Percentiles rank a stretch among this genome's conserved stretches.
phyloP scores from a whole-genome alignment of 1,139 yeast species.

The Suhomyces chickasaworum region DNA sequence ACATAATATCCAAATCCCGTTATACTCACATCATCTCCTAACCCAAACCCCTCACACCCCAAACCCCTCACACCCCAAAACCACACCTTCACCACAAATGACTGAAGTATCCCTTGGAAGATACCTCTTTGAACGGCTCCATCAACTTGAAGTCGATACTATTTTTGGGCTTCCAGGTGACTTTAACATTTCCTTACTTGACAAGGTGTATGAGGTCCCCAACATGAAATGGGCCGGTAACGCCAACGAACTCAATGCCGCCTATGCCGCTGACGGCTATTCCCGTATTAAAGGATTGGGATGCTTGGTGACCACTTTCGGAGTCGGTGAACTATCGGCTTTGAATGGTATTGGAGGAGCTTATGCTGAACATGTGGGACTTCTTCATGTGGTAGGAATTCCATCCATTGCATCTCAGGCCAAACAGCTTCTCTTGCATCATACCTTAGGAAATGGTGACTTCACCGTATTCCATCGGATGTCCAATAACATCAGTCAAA shows the following conservation, averaged over 20 bases:
- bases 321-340: slow-evolving; percentile 67
- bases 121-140: slow-evolving; percentile 62
- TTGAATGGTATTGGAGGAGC: slow-evolving; percentile 62
- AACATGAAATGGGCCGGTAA: slow-evolving; percentile 62
- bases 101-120: slow-evolving; percentile 54
- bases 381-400: slow-evolving; percentile 57
- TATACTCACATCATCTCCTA: too few relatives aligned
- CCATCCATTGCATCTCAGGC: slow-evolving; percentile 66
- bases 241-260: slow-evolving; percentile 72
- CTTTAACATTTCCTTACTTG: slow-evolving; percentile 69
- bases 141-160: slow-evolving; percentile 62
- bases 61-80: too few relatives aligned
- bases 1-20: too few relatives aligned
- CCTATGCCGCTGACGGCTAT: slow-evolving; percentile 74
- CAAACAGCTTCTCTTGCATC: slow-evolving; percentile 53
- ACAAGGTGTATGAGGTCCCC: slow-evolving; percentile 62
- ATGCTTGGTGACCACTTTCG: slow-evolving; percentile 65
- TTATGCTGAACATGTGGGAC: slow-evolving; percentile 60
- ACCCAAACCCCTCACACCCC: too few relatives aligned
- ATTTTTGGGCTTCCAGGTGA: slow-evolving; percentile 82
- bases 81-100: background rate
- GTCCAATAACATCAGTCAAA: slow-evolving; percentile 40
- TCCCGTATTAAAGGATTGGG: slow-evolving; percentile 62
- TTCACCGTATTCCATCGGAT: slow-evolving; percentile 76
- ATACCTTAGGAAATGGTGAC: slow-evolving; percentile 83